A percentile compares a stretch with the other conserved stretches of the same genome.
Conservation (phyloP, 2,329 filamentous ascomycete genomes). For the Biscogniauxia marginata region DNA sequence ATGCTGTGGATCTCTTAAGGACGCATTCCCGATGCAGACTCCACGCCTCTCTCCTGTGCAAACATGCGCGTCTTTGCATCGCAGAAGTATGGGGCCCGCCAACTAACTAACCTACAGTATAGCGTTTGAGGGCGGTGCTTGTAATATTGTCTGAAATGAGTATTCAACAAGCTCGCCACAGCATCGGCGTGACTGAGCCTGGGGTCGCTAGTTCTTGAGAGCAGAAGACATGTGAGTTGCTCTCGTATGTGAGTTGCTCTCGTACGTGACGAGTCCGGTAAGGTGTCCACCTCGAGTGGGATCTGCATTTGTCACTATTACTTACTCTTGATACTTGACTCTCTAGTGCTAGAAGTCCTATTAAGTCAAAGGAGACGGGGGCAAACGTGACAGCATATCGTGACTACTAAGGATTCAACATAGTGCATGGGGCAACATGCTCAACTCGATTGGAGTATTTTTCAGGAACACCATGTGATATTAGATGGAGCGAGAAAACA, state of each 20-base stretch:
- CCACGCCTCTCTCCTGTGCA: neutral
- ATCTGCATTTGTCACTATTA: too few species aligned
- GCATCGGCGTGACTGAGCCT: neutral
- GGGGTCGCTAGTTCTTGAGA: neutral
- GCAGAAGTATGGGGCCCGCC: neutral
- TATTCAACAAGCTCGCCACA: neutral
- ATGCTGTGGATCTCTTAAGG: neutral
- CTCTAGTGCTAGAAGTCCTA: neutral
- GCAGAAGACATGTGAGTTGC: neutral
- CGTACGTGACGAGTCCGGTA: neutral
- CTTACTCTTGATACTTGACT: neutral
- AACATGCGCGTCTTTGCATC: neutral
- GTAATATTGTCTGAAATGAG: neutral
- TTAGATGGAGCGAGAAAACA: neutral
- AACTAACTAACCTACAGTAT: too few species aligned
- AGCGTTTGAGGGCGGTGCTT: neutral
- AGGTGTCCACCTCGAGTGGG: neutral
- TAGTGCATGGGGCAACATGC: neutral
- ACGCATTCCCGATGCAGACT: neutral
- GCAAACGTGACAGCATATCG: neutral
- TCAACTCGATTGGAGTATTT: too few species aligned
- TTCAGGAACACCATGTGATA: neutral
- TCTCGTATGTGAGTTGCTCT: too few species aligned
- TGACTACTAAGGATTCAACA: neutral
- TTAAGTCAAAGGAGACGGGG: neutral